Conservation (phyloP, 2,329 filamentous ascomycete genomes). For the Aspergillus jensenii region DNA sequence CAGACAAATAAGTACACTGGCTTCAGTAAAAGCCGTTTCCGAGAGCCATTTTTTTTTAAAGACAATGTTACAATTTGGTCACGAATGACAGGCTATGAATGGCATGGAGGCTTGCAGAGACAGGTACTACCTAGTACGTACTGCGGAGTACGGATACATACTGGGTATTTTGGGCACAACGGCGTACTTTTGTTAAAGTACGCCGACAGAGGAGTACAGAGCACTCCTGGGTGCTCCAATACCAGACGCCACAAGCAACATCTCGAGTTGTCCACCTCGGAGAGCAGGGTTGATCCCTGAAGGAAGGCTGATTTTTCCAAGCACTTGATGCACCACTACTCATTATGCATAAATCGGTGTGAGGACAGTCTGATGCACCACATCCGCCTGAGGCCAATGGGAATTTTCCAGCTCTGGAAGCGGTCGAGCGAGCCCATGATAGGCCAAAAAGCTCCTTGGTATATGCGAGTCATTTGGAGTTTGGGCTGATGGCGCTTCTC, state of each 20-base stretch:
- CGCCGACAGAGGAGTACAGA: background rate
- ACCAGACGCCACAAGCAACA: background rate
- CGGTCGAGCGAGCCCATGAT: background rate
- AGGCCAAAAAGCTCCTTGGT: constrained; percentile 3
- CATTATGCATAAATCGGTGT: constrained; percentile 5
- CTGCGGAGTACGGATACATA: background rate
- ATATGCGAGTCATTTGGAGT: constrained; percentile 24
- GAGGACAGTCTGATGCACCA: constrained; percentile 1
- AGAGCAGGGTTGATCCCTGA: background rate
- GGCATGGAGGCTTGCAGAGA: no score
- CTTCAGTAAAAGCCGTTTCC: no score
- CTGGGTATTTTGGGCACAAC: background rate
- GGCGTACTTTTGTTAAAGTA: background rate
- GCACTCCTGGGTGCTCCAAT: background rate
- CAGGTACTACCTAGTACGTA: no score
- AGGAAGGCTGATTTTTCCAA: background rate
- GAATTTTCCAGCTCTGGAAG: background rate
- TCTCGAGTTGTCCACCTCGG: background rate
- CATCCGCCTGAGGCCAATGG: background rate
- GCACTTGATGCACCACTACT: background rate
- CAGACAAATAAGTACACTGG: no score
- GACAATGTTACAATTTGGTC: no score
- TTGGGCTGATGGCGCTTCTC: constrained; percentile 5
- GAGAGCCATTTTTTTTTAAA: no score
- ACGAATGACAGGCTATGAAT: no score